Evolutionary conservation across 2,329 filamentous ascomycete genomes (phyloP).

Genomic region (Alternaria atra): DNA sequence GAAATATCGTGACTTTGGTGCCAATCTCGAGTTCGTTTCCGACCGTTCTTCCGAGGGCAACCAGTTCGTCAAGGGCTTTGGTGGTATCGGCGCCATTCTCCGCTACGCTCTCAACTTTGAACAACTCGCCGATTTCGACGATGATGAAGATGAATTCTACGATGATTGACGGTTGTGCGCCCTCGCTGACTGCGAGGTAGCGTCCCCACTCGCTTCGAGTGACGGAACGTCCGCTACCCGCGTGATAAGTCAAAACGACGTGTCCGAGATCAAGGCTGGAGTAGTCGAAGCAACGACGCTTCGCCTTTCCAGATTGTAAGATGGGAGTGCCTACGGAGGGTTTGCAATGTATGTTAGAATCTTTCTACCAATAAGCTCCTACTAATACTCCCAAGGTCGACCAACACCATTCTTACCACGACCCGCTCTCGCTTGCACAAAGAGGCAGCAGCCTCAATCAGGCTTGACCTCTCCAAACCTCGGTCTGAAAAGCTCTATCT

Average conservation of each 20-base stretch:
- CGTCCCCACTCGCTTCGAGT: conserved; percentile 67
- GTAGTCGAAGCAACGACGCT: conserved; percentile 44
- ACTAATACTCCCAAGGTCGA: conserved; percentile 37
- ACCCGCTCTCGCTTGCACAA: conserved; percentile 48
- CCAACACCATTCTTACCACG: conserved; percentile 49
- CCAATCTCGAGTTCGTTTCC: conserved; percentile 94
- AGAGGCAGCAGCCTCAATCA: conserved; percentile 41
- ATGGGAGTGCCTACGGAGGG: conserved; percentile 47
- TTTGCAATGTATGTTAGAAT: conserved; percentile 42
- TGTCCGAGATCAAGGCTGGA: conserved; percentile 39
- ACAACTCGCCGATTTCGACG: conserved; percentile 90
- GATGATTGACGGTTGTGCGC: conserved; percentile 89
- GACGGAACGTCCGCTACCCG: conserved; percentile 64
- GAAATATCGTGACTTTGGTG: conserved; percentile 97
- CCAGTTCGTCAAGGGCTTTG: conserved; percentile 99
- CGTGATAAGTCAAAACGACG: conserved; percentile 46
- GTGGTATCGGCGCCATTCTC: conserved; percentile 95
- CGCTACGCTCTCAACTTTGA: conserved; percentile 99
- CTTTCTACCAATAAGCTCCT: background rate
- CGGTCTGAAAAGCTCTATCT: conserved; percentile 29
- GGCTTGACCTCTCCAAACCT: conserved; percentile 22
- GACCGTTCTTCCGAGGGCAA: conserved; percentile 98
- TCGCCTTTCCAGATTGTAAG: conserved; percentile 54
- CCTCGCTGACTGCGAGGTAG: conserved; percentile 90
- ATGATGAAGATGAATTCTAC: conserved; percentile 85